These are phyloP conservation scores for Aspergillus panamensis DNA, from an alignment of 495 filamentous ascomycete species.

Conservation along the genomic window DNA sequence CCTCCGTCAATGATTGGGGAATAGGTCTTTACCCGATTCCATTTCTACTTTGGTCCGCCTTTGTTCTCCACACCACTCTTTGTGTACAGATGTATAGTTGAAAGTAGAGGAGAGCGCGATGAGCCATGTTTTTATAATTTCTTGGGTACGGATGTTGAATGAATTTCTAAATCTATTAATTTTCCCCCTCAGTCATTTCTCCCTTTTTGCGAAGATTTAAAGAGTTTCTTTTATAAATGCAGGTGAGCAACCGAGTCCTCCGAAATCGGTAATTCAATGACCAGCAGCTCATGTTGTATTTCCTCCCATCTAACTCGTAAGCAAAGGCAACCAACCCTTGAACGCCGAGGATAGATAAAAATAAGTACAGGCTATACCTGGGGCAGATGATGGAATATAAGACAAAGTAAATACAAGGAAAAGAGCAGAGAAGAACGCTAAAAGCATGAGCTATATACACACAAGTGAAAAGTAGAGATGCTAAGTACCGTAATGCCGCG, in stretches of 20 bases:
- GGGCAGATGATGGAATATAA: neutral
- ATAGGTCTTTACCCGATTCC: conserved; percentile 23
- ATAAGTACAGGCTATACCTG: neutral
- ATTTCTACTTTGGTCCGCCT: conserved; percentile 17
- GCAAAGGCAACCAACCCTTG: no score
- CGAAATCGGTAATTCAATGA: neutral
- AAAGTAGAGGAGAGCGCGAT: conserved; percentile 20
- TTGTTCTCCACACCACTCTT: conserved; percentile 17
- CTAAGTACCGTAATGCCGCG: no score
- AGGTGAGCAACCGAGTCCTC: no score
- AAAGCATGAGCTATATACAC: neutral
- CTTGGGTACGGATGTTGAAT: conserved; percentile 18
- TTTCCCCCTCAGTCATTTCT: neutral
- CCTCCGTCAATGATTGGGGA: conserved; percentile 35
- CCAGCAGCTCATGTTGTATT: neutral
- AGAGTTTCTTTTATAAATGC: neutral
- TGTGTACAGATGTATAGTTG: conserved; percentile 41
- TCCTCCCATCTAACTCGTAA: neutral
- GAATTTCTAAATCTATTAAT: conserved; percentile 13
- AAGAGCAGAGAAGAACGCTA: neutral
- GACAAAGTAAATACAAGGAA: conserved; percentile 2
- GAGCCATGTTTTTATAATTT: conserved; percentile 16
- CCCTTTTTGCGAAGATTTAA: neutral
- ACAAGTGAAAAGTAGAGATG: neutral
- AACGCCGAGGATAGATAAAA: neutral